Percentiles rank a stretch among this genome's conserved stretches.
Conservation (phyloP, 2,329 filamentous ascomycete species). For the Herpotrichia juniperi region DNA sequence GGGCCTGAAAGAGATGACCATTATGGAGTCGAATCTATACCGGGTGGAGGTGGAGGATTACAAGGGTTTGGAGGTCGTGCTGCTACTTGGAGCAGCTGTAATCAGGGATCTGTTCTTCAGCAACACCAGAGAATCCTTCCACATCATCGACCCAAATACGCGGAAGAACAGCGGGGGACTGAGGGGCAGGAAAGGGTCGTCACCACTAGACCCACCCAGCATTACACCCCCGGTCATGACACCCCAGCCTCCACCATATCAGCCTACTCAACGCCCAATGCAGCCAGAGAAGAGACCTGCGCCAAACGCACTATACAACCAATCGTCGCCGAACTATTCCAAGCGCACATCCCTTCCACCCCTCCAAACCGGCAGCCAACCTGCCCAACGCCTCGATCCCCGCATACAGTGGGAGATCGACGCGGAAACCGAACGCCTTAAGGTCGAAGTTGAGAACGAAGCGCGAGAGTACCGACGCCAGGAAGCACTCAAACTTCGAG, state of each 20-base stretch:
- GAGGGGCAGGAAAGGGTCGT: conserved; percentile 41
- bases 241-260: conserved; percentile 34
- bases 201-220: conserved; percentile 33
- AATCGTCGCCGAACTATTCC: conserved; percentile 17
- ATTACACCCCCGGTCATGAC: conserved; percentile 40
- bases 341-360: conserved; percentile 38
- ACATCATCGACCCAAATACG: conserved; percentile 61
- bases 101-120: conserved; percentile 68
- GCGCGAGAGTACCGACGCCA: conserved; percentile 54
- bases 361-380: conserved; percentile 30
- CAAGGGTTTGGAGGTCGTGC: conserved; percentile 86
- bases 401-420: conserved; percentile 60
- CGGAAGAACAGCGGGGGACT: conserved; percentile 47
- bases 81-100: conserved; percentile 66
- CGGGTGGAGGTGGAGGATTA: conserved; percentile 92
- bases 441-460: conserved; percentile 51
- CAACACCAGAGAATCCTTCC: conserved; percentile 77
- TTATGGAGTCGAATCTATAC: conserved; percentile 92
- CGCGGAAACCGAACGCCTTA: conserved; percentile 55
- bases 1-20: conserved; percentile 75
- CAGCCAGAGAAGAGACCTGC: conserved; percentile 22
- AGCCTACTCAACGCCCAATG: conserved; percentile 19
- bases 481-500: conserved; percentile 53
- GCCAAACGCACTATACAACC: conserved; percentile 20
- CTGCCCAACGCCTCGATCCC: conserved; percentile 49